Percentiles rank a stretch among this genome's conserved stretches.
Evolutionary conservation across 2,329 filamentous ascomycete genomes (phyloP).

Genomic region (Mycosphaerella sp.): DNA sequence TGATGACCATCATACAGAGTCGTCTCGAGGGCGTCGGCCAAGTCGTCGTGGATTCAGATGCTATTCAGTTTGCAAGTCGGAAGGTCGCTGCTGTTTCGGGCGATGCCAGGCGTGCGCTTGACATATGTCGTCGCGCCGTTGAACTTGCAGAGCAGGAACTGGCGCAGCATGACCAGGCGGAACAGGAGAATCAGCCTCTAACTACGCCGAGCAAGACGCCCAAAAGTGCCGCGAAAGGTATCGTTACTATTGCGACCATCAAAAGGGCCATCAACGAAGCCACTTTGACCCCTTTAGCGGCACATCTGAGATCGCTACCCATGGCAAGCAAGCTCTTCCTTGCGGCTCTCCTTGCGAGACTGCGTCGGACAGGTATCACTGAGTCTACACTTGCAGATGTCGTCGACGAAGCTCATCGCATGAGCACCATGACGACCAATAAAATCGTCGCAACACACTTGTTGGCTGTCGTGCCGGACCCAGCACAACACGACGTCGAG

Average conservation of each 20-base stretch:
- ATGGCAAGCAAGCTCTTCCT: conserved; percentile 80
- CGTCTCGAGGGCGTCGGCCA: conserved; percentile 75
- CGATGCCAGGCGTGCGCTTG: conserved; percentile 83
- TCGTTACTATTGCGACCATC: conserved; percentile 87
- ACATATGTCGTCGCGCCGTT: conserved; percentile 91
- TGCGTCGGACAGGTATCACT: conserved; percentile 73
- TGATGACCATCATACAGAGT: conserved; percentile 97
- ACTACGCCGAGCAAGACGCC: conserved; percentile 58
- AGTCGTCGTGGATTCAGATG: conserved; percentile 85
- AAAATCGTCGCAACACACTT: conserved; percentile 58
- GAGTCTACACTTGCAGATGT: conserved; percentile 88
- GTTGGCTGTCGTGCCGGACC: conserved; percentile 38
- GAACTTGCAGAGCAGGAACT: conserved; percentile 80
- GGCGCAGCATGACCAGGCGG: conserved; percentile 27
- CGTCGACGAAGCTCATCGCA: conserved; percentile 72
- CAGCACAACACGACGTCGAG: conserved; percentile 21
- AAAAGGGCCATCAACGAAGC: conserved; percentile 94
- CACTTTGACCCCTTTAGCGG: conserved; percentile 84
- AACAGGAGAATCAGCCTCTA: conserved; percentile 39
- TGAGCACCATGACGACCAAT: conserved; percentile 55
- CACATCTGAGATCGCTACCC: conserved; percentile 76
- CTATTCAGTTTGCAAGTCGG: conserved; percentile 89
- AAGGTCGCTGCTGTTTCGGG: conserved; percentile 97
- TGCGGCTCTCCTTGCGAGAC: conserved; percentile 70
- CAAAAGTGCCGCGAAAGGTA: conserved; percentile 38